A percentile compares a stretch with the other conserved stretches of the same genome.
Conservation (phyloP, 1,284 basidiomycete species). For the Tylopilus sp. region DNA sequence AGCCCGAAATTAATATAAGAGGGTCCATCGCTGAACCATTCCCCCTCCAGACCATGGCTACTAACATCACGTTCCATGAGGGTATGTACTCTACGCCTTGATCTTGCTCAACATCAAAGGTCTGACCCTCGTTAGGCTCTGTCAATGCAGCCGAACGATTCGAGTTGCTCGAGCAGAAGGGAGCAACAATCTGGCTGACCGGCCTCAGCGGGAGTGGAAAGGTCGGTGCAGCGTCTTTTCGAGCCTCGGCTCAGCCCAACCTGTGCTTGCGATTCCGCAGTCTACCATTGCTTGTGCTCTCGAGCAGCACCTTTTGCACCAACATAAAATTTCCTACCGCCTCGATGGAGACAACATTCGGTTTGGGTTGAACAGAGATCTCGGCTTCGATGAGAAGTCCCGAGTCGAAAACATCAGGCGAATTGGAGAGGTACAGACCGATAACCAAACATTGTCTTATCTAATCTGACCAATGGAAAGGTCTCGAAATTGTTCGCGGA, state of each 20-base stretch:
- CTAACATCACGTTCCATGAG: constrained; percentile 34
- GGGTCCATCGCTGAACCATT: neutral
- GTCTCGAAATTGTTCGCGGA: constrained; percentile 94
- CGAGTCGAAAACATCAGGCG: constrained; percentile 97
- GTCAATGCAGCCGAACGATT: constrained; percentile 68
- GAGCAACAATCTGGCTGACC: constrained; percentile 93
- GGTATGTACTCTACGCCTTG: constrained; percentile 17
- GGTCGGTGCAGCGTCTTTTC: constrained; percentile 40
- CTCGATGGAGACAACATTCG: constrained; percentile 97
- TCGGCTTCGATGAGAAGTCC: constrained; percentile 94
- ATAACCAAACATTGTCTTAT: neutral
- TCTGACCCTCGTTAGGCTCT: constrained; percentile 53
- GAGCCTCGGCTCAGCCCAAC: neutral
- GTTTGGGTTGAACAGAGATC: constrained; percentile 97
- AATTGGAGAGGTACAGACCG: constrained; percentile 80
- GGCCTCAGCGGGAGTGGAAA: constrained; percentile 90
- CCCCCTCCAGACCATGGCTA: constrained; percentile 24
- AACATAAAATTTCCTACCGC: constrained; percentile 84
- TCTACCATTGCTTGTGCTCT: constrained; percentile 97
- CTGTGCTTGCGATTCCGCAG: constrained; percentile 40
- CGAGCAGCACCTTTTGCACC: constrained; percentile 92
- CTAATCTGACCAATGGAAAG: constrained; percentile 39
- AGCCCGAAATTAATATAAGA: constrained; percentile 11
- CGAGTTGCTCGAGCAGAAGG: constrained; percentile 70
- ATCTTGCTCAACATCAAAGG: neutral